Evolutionary conservation across 2,329 filamentous ascomycete genomes (phyloP).

Genomic region (Fusarium papillatum): DNA sequence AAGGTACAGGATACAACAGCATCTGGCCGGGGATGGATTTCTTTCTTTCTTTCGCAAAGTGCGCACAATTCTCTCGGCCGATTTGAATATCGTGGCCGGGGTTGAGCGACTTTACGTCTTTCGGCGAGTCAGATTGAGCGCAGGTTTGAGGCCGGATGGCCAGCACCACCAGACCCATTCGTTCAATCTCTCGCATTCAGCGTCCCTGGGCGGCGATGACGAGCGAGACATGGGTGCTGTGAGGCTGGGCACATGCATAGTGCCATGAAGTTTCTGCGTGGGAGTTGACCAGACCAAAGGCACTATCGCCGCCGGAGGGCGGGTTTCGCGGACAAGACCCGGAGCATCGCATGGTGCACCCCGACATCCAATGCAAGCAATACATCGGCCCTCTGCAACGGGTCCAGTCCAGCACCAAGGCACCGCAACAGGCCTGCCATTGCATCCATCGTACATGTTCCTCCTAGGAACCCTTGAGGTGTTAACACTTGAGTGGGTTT

Average conservation of each 20-base stretch:
- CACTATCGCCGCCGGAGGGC: background rate
- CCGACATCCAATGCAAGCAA: constrained; percentile 39
- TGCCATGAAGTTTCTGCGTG: constrained; percentile 1
- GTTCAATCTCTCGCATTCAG: constrained; percentile 6
- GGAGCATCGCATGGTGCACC: constrained; percentile 26
- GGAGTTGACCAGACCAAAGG: background rate
- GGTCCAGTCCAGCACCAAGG: constrained; percentile 9
- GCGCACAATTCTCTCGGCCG: constrained; percentile 37
- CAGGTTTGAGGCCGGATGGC: constrained; percentile 39
- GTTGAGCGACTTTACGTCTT: constrained; percentile 28
- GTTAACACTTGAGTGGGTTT: constrained; percentile 4
- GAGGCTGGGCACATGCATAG: constrained; percentile 1
- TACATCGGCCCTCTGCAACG: constrained; percentile 16
- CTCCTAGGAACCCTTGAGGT: background rate
- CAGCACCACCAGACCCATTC: constrained; percentile 25
- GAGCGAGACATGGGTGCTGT: constrained; percentile 12
- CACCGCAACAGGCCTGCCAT: constrained; percentile 12
- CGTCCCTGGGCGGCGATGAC: constrained; percentile 4
- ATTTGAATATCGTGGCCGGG: constrained; percentile 34
- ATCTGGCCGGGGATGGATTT: constrained; percentile 7
- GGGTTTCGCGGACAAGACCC: constrained; percentile 14
- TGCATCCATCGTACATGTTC: constrained; percentile 13
- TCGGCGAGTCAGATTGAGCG: constrained; percentile 45
- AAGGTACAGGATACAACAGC: constrained; percentile 20
- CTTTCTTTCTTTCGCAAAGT: constrained; percentile 13